phyloP scores from a whole-genome alignment of 805 yeast species.

The Saccharomycopsis malanga region DNA sequence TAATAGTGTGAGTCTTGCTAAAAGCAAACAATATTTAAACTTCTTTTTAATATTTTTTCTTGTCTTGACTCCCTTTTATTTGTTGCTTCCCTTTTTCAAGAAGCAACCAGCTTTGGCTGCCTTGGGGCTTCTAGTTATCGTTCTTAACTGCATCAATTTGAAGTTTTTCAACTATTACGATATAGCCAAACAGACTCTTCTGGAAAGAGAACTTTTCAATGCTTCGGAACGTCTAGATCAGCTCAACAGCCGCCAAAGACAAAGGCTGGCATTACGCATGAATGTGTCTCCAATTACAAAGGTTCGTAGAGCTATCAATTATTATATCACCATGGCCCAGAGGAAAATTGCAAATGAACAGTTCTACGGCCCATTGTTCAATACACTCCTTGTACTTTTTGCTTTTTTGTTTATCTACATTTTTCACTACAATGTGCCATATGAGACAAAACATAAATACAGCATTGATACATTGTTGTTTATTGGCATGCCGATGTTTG shows the following conservation, averaged over 20 bases:
- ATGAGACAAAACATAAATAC: not conserved
- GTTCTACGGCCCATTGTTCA: not conserved
- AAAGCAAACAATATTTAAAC: constrained; percentile 1
- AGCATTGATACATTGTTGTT: constrained; percentile 1
- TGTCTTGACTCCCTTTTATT: constrained; percentile 13
- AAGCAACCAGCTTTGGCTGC: constrained; percentile 8
- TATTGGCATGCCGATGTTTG: constrained; percentile 10
- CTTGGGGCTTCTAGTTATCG: constrained; percentile 1
- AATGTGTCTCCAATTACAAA: not conserved
- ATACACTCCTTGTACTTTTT: not conserved
- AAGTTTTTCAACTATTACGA: constrained; percentile 14
- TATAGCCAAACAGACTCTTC: not conserved
- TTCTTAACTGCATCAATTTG: constrained; percentile 6
- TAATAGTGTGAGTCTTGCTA: constrained; percentile 3
- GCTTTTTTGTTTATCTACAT: not conserved
- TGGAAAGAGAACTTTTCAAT: not conserved
- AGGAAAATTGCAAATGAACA: not conserved
- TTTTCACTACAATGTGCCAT: not conserved
- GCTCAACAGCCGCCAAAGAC: too few relatives aligned
- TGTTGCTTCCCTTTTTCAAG: constrained; percentile 11
- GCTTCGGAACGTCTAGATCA: not conserved
- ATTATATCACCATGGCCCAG: not conserved
- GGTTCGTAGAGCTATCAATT: not conserved
- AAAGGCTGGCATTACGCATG: too few relatives aligned
- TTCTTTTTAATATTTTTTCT: constrained; percentile 9